Base-by-base conservation (phyloP, 345 rosid species). In the Boechera stricta region DNA sequence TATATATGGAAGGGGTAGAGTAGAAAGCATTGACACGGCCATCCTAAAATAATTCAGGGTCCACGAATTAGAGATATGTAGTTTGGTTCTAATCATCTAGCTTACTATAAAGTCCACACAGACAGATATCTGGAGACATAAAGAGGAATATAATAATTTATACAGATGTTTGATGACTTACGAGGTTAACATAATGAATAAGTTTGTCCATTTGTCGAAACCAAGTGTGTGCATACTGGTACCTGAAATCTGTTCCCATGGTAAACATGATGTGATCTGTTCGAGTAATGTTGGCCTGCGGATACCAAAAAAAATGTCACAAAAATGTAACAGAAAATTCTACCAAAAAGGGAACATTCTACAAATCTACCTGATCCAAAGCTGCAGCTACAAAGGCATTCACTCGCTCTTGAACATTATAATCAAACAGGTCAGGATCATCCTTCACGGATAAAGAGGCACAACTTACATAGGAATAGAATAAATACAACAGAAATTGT, bases 201-300 rank as follows among this genome's bases (percentile, higher is more conserved):
- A 95, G 83, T 81, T 92, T 95, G 86, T 95, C 99, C 98, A 95
- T 86, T 68, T 95, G 85, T 64, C 96, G 86, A 81, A 76, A 95
- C 99, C 99, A 95, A 36, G 98, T 77, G 75, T 84, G 83, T 16
- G 99, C 98, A 79, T 92, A 95, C 79, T 95, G 98, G 84, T 92
- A 95, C 79, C 84, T 87, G 82, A 95, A 95, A 85, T 95, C 99
- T 66, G 99, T 92, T 82, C 99, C 99, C 99, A 95, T 91, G 55
- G 97, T 90, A 83, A 87, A 95, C 99, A 95, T 95, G 67, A 95
- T 81, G 64, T 95, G 99, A 83, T 95, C 77, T 61, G 90, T 82
- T 71, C 91, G 83, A 62, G 99, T 95, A 68, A 92, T 88, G 84
- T 95, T 92, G 63, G 97, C 98, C 99, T 95, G 91, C 48, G 52